Conservation (phyloP, 2,329 filamentous ascomycete genomes). For the Fonsecaea nubica region DNA sequence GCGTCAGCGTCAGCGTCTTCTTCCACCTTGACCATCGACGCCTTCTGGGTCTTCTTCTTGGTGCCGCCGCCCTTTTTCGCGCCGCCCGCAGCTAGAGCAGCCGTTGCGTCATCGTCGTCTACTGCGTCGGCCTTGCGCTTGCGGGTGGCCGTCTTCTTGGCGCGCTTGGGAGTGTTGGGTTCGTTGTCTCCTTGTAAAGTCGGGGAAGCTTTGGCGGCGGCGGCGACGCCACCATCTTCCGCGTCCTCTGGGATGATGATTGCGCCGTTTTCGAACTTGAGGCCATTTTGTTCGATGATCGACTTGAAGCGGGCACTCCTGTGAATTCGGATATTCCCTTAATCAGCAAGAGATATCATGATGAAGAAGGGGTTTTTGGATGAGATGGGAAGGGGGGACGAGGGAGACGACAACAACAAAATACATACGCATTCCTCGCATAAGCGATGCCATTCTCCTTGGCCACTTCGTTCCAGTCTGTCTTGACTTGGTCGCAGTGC, state of each 20-base stretch:
- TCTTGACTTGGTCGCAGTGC: constrained; percentile 28
- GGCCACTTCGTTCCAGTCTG: constrained; percentile 31
- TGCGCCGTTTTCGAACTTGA: constrained; percentile 8
- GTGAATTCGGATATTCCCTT: background rate
- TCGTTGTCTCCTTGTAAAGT: background rate
- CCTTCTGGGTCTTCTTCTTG: constrained; percentile 42
- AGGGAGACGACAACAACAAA: background rate
- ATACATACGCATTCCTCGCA: constrained; percentile 32
- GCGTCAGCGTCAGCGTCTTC: background rate
- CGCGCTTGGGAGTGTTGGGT: background rate
- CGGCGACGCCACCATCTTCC: background rate
- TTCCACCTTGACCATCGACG: background rate
- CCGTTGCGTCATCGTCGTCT: background rate
- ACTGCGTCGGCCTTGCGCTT: constrained; percentile 14
- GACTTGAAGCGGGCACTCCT: background rate
- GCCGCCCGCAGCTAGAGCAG: background rate
- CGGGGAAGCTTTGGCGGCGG: background rate
- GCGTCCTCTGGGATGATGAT: background rate
- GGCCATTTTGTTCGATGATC: constrained; percentile 14
- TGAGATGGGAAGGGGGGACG: background rate
- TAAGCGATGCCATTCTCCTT: constrained; percentile 33
- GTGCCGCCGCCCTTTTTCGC: background rate
- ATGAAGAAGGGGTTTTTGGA: background rate
- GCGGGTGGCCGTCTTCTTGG: background rate
- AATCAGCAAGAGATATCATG: background rate